phyloP scores from a whole-genome alignment of 352 stramenopile genomes.

The Peronospora farinosa region DNA sequence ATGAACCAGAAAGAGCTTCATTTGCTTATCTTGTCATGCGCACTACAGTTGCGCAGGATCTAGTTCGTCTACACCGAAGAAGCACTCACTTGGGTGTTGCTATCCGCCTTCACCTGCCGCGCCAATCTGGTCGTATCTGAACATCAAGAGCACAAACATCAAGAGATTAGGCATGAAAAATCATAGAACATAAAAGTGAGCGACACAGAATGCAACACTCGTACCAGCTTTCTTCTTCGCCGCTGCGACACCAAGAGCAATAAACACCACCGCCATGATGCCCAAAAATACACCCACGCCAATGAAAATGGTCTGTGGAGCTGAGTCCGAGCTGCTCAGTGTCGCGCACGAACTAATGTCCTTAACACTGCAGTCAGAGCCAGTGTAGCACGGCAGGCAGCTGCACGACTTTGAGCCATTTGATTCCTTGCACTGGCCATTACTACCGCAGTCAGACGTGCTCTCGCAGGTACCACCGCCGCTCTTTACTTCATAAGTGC shows the following conservation, averaged over 20 bases:
- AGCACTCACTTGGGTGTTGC: conserved; percentile 24
- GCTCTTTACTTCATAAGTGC: conserved; percentile 50
- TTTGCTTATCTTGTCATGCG: conserved; percentile 2
- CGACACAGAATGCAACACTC: conserved; percentile 8
- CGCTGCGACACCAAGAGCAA: conserved; percentile 56
- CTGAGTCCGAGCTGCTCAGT: conserved; percentile 48
- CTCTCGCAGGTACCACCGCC: conserved; percentile 60
- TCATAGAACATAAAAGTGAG: neutral
- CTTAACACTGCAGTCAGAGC: conserved; percentile 70
- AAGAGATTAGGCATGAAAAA: conserved; percentile 5
- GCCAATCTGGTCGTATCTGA: conserved; percentile 62
- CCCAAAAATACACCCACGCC: conserved; percentile 62
- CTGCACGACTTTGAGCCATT: conserved; percentile 63
- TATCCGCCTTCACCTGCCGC: conserved; percentile 54
- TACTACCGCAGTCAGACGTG: conserved; percentile 60
- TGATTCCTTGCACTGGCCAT: conserved; percentile 63
- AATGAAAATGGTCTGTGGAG: conserved; percentile 68
- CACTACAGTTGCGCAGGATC: conserved; percentile 12
- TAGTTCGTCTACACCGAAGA: conserved; percentile 32
- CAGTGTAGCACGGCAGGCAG: conserved; percentile 74
- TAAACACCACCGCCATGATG: conserved; percentile 73
- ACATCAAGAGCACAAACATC: conserved; percentile 9
- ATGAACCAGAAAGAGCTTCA: conserved; percentile 23
- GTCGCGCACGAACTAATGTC: conserved; percentile 62
- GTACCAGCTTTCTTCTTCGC: conserved; percentile 70